phyloP scores from a whole-genome alignment of 495 filamentous ascomycete genomes.

The Bathelium albidoporum region DNA sequence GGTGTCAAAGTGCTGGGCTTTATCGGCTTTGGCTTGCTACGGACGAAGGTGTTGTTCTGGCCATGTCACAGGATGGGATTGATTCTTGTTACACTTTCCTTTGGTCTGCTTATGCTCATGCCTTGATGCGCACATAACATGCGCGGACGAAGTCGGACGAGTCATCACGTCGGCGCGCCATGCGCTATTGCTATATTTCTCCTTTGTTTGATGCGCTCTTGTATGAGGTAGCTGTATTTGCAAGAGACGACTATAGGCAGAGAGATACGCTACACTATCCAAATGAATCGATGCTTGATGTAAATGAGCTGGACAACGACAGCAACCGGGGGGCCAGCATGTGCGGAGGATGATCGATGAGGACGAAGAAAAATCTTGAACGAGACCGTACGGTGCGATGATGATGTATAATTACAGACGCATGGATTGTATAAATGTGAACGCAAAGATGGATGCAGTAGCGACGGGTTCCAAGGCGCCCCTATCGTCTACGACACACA shows the following conservation, averaged over 20 bases:
- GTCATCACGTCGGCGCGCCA: neutral
- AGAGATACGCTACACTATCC: neutral
- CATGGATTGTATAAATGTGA: neutral
- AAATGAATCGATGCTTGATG: conserved; percentile 3
- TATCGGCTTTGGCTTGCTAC: neutral
- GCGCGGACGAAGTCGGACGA: neutral
- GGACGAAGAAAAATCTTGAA: neutral
- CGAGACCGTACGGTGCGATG: neutral
- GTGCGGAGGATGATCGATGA: neutral
- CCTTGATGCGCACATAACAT: neutral
- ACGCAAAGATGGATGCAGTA: neutral
- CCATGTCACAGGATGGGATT: neutral
- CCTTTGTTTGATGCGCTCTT: neutral
- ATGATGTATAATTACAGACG: neutral
- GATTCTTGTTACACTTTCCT: too few relatives aligned
- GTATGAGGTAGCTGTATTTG: neutral
- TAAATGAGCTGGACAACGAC: neutral
- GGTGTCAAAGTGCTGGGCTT: too few relatives aligned
- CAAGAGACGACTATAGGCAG: neutral
- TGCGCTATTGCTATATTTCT: neutral
- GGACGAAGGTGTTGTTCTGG: neutral
- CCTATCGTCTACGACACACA: too few relatives aligned
- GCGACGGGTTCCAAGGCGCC: too few relatives aligned
- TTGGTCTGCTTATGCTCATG: neutral
- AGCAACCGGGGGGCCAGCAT: neutral